Conservation (phyloP, 805 yeast genomes). For the Saccharomycopsis fermentans region DNA sequence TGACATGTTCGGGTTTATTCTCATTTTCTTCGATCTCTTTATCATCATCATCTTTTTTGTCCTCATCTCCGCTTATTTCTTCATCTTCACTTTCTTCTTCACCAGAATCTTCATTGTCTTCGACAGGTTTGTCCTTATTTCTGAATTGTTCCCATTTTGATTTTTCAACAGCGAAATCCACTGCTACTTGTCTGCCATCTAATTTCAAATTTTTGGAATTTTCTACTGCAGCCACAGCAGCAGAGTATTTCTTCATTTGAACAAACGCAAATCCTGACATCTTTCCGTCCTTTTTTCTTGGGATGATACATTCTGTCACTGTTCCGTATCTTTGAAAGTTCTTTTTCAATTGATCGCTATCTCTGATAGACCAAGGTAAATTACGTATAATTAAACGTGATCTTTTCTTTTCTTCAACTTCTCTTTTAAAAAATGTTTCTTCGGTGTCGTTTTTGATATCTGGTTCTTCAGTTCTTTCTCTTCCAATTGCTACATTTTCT, state of each 20-base stretch:
- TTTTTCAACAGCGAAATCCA: slow-evolving; percentile 87
- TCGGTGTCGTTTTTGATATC: slow-evolving; percentile 11
- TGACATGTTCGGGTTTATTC: slow-evolving; percentile 25
- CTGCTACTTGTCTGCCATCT: slow-evolving; percentile 86
- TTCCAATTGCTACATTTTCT: slow-evolving; percentile 5
- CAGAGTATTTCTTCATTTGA: slow-evolving; percentile 67
- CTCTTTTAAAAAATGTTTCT: slow-evolving; percentile 8
- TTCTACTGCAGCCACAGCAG: slow-evolving; percentile 76
- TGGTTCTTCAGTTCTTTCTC: slow-evolving; percentile 18
- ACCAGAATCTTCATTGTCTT: too few species aligned
- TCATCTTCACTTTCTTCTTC: slow-evolving; percentile 29
- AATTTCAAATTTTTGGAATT: slow-evolving; percentile 66
- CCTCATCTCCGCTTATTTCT: slow-evolving; percentile 32
- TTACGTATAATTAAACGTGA: slow-evolving; percentile 85
- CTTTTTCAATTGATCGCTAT: slow-evolving; percentile 59
- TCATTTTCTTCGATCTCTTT: slow-evolving; percentile 27
- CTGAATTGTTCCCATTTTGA: slow-evolving; percentile 63
- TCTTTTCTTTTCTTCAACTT: slow-evolving; percentile 55
- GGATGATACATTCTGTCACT: slow-evolving; percentile 81
- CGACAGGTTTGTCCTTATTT: slow-evolving; percentile 33
- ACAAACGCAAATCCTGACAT: slow-evolving; percentile 95
- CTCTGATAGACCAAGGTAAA: slow-evolving; percentile 91
- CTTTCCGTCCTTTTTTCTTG: slow-evolving; percentile 76
- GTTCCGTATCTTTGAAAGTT: slow-evolving; percentile 71
- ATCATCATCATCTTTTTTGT: slow-evolving; percentile 25